phyloP scores from a whole-genome alignment of 805 yeast genomes.

The Wickerhamomyces ciferrii region DNA sequence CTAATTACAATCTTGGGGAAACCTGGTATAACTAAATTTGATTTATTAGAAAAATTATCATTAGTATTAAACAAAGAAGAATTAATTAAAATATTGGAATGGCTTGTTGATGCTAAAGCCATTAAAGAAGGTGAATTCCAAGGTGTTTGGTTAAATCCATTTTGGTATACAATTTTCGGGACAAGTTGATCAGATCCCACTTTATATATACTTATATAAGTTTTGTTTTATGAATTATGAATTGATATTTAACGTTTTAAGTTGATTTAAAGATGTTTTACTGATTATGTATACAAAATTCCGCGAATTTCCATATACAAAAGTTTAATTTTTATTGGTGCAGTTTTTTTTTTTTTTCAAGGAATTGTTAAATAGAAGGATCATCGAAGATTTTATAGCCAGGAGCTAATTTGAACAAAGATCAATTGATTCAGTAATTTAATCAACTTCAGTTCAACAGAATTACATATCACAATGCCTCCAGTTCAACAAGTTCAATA shows the following conservation, averaged over 20 bases:
- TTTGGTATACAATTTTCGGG: conserved; percentile 43
- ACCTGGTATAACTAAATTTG: conserved; percentile 44
- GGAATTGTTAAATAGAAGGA: not conserved
- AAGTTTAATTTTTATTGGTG: not conserved
- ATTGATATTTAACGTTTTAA: too few species aligned
- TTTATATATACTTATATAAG: too few species aligned
- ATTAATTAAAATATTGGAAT: conserved; percentile 30
- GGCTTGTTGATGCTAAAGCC: conserved; percentile 40
- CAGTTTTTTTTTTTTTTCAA: not conserved
- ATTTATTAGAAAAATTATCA: conserved; percentile 18
- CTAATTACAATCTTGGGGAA: conserved; percentile 39
- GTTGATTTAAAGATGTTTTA: too few species aligned
- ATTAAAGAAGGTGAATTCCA: conserved; percentile 26
- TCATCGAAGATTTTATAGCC: too few species aligned
- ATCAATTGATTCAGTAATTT: too few species aligned
- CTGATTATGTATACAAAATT: too few species aligned
- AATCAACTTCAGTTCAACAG: too few species aligned
- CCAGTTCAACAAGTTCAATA: conserved; percentile 68
- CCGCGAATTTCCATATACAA: not conserved
- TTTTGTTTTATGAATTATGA: too few species aligned
- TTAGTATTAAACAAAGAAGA: conserved; percentile 24
- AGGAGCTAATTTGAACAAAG: too few species aligned
- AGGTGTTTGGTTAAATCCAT: conserved; percentile 38
- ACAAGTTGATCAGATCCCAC: too few species aligned
- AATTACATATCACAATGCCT: conserved; percentile 23